These are phyloP conservation scores for Russula dissimulans DNA, from an alignment of 768 basidiomycete genomes.

Conservation along the genomic window DNA sequence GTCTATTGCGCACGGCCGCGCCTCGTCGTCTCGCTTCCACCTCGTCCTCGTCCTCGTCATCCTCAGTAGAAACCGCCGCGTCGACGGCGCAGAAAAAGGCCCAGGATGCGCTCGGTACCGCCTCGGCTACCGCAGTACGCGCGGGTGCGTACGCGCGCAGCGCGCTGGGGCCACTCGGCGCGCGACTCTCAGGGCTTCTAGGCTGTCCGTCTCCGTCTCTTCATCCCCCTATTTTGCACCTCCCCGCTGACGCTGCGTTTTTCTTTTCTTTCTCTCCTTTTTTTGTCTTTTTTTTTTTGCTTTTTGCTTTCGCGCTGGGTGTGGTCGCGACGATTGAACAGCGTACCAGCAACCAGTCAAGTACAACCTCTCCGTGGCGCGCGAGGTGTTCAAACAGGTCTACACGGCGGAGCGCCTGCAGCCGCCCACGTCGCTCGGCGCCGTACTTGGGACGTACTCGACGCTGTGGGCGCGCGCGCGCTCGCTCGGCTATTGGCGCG, in stretches of 20 bases:
- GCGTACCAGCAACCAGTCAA: constrained; percentile 70
- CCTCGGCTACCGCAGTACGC: constrained; percentile 48
- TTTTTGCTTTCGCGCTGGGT: no score
- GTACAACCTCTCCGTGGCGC: constrained; percentile 71
- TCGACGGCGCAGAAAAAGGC: constrained; percentile 60
- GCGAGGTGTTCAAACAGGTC: constrained; percentile 54
- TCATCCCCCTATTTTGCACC: not conserved
- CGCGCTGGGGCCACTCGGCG: constrained; percentile 39
- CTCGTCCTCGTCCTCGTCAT: not conserved
- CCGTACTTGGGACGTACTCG: constrained; percentile 50
- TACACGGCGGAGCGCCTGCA: constrained; percentile 47
- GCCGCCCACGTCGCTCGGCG: constrained; percentile 52
- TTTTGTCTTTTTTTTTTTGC: no score
- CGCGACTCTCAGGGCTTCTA: constrained; percentile 50
- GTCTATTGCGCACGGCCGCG: not conserved
- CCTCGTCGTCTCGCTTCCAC: constrained; percentile 6
- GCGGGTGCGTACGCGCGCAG: constrained; percentile 43
- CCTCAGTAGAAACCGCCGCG: not conserved
- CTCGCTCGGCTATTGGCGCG: constrained; percentile 52
- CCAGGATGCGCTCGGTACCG: constrained; percentile 51
- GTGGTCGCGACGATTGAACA: constrained; percentile 17
- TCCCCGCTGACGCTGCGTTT: no score
- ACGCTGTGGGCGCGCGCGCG: constrained; percentile 55
- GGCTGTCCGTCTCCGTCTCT: constrained; percentile 33
- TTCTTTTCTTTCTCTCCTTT: not conserved